Evolutionary conservation across 1,139 yeast species (phyloP).

Genomic region (Yamadazyma songkhlaensis): DNA sequence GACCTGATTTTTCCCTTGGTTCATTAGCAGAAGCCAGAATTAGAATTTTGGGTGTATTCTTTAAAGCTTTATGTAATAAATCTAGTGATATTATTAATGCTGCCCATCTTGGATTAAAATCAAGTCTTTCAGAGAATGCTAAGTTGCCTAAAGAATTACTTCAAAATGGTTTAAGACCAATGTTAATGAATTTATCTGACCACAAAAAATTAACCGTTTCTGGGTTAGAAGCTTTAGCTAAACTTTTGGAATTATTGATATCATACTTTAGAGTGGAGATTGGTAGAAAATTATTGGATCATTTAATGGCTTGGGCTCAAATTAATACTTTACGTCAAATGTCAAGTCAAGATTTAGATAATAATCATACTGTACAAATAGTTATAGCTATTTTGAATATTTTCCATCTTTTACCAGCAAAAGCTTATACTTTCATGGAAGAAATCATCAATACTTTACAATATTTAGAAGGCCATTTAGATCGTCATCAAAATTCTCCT

Average conservation of each 20-base stretch:
- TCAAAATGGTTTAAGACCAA: constrained; percentile 92
- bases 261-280: constrained; percentile 96
- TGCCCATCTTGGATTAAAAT: constrained; percentile 83
- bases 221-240: constrained; percentile 88
- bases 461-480: constrained; percentile 75
- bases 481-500: constrained; percentile 86
- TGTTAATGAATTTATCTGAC: constrained; percentile 91
- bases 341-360: constrained; percentile 72
- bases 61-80: constrained; percentile 85
- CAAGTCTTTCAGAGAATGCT: constrained; percentile 80
- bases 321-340: constrained; percentile 70
- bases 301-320: constrained; percentile 95
- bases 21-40: constrained; percentile 83
- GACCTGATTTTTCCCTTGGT: constrained; percentile 71
- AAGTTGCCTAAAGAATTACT: constrained; percentile 89
- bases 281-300: constrained; percentile 89
- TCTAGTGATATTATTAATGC: constrained; percentile 89
- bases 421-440: constrained; percentile 89
- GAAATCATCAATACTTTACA: constrained; percentile 77
- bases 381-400: constrained; percentile 89
- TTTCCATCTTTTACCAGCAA: constrained; percentile 87
- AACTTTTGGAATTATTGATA: constrained; percentile 79
- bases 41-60: constrained; percentile 86
- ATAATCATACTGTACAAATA: constrained; percentile 77
- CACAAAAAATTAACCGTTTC: constrained; percentile 86